Evolutionary conservation across 345 rosid species (phyloP).

Genomic region (Eucalyptus decipiens): DNA sequence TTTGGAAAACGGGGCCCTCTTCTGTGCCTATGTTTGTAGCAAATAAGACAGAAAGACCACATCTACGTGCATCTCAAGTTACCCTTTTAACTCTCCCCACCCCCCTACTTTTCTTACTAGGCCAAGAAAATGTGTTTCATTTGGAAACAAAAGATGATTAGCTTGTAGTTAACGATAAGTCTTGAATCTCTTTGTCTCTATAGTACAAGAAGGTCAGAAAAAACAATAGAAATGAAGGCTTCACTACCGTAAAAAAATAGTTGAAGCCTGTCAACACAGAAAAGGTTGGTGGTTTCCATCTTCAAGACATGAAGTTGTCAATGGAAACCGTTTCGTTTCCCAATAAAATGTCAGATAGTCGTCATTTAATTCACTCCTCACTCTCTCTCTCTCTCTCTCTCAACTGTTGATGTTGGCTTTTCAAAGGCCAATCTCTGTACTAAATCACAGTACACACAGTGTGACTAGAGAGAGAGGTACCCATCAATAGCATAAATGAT

Average conservation of each 20-base stretch:
- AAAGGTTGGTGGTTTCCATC: not conserved
- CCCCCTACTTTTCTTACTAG: not conserved
- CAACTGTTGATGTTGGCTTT: conserved; percentile 1
- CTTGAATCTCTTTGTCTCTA: not conserved
- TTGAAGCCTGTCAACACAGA: not conserved
- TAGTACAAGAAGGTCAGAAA: not conserved
- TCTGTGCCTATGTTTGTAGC: not conserved
- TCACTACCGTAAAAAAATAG: not conserved
- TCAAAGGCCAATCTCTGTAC: not conserved
- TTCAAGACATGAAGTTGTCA: not conserved
- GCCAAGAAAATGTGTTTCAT: not conserved
- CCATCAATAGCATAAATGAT: not conserved
- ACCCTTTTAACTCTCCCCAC: not conserved
- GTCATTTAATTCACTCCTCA: not conserved
- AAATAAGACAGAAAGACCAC: not conserved
- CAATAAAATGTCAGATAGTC: not conserved
- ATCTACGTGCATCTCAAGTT: not conserved
- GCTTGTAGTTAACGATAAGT: not conserved
- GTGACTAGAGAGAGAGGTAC: not conserved
- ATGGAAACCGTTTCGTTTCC: not conserved
- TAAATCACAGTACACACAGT: not conserved
- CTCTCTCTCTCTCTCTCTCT: not conserved
- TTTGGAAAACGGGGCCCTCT: not conserved
- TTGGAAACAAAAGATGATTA: not conserved
- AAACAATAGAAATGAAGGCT: not conserved